phyloP scores from a whole-genome alignment of 306 rosid genomes.

The Corylus heterophylla region DNA sequence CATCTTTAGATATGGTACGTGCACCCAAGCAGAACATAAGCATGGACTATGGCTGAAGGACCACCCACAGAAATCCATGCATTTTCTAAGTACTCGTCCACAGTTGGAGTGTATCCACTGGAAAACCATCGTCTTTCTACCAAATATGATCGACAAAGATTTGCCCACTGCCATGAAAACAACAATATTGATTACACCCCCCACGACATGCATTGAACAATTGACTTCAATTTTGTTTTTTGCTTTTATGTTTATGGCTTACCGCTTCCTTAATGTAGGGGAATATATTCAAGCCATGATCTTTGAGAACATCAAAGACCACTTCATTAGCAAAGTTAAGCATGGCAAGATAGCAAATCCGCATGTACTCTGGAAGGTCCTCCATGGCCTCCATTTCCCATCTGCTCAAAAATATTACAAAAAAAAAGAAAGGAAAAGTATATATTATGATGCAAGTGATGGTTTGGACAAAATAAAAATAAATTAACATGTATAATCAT shows the following conservation, averaged over 20 bases:
- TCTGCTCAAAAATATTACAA: background rate
- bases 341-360: slow-evolving; percentile 27
- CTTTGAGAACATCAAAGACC: slow-evolving; percentile 5
- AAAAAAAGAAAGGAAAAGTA: background rate
- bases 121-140: slow-evolving; percentile 36
- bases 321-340: slow-evolving; percentile 32
- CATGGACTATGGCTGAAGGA: too few relatives aligned
- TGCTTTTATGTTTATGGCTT: too few relatives aligned
- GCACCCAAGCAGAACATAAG: background rate
- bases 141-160: slow-evolving; percentile 31
- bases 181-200: too few relatives aligned
- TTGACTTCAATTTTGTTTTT: background rate
- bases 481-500: background rate
- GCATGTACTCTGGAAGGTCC: slow-evolving; percentile 33
- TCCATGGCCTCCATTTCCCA: slow-evolving; percentile 26
- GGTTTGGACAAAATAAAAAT: background rate
- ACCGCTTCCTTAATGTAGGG: slow-evolving; percentile 25
- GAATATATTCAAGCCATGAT: slow-evolving; percentile 4
- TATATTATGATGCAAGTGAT: background rate
- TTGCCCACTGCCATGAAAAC: slow-evolving; percentile 28
- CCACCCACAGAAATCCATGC: slow-evolving; percentile 15
- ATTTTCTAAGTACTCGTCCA: slow-evolving; percentile 28
- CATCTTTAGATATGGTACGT: background rate
- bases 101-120: slow-evolving; percentile 11
- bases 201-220: background rate